Base-by-base conservation (phyloP, 352 stramenopile species). In the Pythium chondricola region DNA sequence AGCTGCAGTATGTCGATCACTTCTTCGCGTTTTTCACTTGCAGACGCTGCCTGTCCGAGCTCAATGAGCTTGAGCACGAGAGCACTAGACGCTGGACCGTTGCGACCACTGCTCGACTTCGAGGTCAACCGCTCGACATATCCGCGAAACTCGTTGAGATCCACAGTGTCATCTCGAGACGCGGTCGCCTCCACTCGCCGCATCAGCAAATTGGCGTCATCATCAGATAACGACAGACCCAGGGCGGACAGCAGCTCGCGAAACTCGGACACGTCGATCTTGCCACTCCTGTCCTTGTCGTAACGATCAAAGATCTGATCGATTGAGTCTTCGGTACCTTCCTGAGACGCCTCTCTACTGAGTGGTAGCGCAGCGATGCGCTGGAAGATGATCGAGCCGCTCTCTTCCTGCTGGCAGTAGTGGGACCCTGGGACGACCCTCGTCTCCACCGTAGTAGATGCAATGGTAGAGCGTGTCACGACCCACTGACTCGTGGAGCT, bases 221-320 rank as follows among this genome's bases (percentile, higher is more conserved):
- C 32, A 11, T 40, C 46, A 14, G 58, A 58, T 6, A 83, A 39
- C 6, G 69, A 55, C n/a, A 89, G 56, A 11, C 78, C 78, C 3
- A 89, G 48, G 0, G 56, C 26, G 2, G 48, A 32, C 2, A 85
- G 42, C 13, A 87, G 56, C 0, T 63, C 31, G 0, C 52, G 30
- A 43, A 89, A 89, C 48, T 89, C 78, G 17, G 58, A 48, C 6
- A 60, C 43, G 9, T 89, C 78, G 14, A 89, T 83, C 25, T 62
- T 59, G 13, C 73, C 78, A 39, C 69, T 87, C 26, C 43, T 49
- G 21, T 87, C 74, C 2, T 37, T 42, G 47, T 85, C 74, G 33
- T 83, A 80, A 6, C 66, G 58, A 29, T 72, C 58, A 50, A 87
- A 85, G 0, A 89, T 33, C 24, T 74, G 66, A 5, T 78, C 59